Conservation (phyloP, 768 basidiomycete genomes). For the Suillus subalutaceus region DNA sequence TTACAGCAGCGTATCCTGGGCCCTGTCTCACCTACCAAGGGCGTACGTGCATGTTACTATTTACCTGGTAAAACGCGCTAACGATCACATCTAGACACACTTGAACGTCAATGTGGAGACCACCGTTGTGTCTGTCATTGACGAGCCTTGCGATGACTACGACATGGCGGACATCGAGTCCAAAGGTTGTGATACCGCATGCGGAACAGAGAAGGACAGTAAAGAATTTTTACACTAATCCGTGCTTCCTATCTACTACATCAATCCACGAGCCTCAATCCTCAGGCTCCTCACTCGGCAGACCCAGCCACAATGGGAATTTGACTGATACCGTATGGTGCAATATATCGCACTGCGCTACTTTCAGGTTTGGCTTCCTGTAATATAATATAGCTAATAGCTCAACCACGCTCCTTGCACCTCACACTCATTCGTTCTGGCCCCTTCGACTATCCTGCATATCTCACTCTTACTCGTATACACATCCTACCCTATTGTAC, state of each 20-base stretch:
- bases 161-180: slow-evolving; percentile 27
- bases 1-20: slow-evolving; percentile 28
- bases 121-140: slow-evolving; percentile 34
- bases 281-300: slow-evolving; percentile 7
- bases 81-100: slow-evolving; percentile 14
- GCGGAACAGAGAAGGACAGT: slow-evolving; percentile 18
- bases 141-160: slow-evolving; percentile 22
- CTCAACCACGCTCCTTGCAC: not conserved
- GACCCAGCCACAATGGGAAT: slow-evolving; percentile 8
- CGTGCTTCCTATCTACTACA: not conserved
- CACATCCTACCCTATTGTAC: slow-evolving; percentile 5
- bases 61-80: not conserved
- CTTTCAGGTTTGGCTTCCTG: slow-evolving; percentile 5
- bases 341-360: not conserved
- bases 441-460: not conserved
- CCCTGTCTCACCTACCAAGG: slow-evolving; percentile 22
- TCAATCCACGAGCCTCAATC: not conserved
- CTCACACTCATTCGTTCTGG: not conserved
- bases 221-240: slow-evolving; percentile 3
- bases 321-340: not conserved
- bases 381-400: slow-evolving; percentile 5
- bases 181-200: slow-evolving; percentile 14
- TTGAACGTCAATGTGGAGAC: slow-evolving; percentile 38
- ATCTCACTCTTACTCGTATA: not conserved
- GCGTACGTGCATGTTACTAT: slow-evolving; percentile 17